Conservation (phyloP, 2,329 filamentous ascomycete genomes). For the Ceratocystis albifundus region DNA sequence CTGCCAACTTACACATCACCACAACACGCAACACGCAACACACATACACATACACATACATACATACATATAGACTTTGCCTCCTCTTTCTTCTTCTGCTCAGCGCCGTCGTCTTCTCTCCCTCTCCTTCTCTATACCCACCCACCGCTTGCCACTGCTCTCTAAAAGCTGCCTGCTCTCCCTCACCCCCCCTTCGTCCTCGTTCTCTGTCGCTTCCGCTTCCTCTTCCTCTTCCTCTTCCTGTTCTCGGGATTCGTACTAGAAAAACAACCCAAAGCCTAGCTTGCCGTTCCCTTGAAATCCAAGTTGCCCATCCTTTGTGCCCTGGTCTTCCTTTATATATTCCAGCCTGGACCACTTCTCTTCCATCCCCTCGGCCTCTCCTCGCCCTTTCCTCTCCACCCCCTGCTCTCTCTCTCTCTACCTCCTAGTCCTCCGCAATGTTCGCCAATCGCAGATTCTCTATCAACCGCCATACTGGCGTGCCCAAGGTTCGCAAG, state of each 20-base stretch:
- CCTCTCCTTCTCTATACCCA: too few relatives aligned
- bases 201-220: background rate
- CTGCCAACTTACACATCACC: background rate
- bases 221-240: background rate
- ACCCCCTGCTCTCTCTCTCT: background rate
- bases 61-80: slow-evolving; percentile 7
- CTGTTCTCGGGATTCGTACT: background rate
- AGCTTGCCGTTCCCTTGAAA: slow-evolving; percentile 1
- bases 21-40: too few relatives aligned
- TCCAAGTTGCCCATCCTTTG: slow-evolving; percentile 1
- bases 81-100: background rate
- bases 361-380: background rate
- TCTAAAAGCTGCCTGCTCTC: too few relatives aligned
- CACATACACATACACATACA: too few relatives aligned
- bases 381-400: background rate
- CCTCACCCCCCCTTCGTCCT: background rate
- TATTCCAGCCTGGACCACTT: background rate
- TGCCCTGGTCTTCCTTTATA: background rate
- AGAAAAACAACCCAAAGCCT: background rate
- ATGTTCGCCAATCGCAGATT: slow-evolving; percentile 49
- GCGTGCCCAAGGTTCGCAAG: slow-evolving; percentile 40
- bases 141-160: background rate
- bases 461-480: slow-evolving; percentile 55
- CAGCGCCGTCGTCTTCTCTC: background rate
- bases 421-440: slow-evolving; percentile 24